Conservation (phyloP, 2,329 filamentous ascomycete genomes). For the Trichoderma hamatum region DNA sequence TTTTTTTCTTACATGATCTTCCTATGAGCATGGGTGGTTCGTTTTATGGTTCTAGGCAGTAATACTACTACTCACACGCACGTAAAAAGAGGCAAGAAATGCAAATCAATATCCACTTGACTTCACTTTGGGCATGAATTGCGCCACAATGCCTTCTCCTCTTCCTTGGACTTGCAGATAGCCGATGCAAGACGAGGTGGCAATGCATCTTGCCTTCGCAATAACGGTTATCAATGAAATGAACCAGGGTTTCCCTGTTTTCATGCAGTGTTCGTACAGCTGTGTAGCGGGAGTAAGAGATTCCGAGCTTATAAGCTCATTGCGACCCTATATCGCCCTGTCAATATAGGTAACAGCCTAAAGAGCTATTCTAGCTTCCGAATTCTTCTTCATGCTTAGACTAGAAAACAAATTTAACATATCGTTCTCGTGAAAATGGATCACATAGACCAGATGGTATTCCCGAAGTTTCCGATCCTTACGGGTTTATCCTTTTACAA, state of each 20-base stretch:
- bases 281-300: not conserved
- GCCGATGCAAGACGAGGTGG: slow-evolving; percentile 14
- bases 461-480: not conserved
- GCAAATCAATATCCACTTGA: not conserved
- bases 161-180: not conserved
- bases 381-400: not conserved
- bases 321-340: not conserved
- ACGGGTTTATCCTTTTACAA: no score
- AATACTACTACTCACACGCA: not conserved
- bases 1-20: not conserved
- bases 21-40: not conserved
- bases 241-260: not conserved
- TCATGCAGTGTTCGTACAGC: not conserved
- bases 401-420: not conserved
- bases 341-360: not conserved
- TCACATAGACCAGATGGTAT: not conserved
- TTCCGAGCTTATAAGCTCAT: not conserved
- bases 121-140: slow-evolving; percentile 9
- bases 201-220: not conserved
- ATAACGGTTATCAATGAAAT: not conserved
- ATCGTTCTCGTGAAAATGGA: not conserved
- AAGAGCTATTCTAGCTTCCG: not conserved
- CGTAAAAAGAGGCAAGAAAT: not conserved
- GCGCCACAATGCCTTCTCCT: not conserved
- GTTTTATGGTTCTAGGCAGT: not conserved